Evolutionary conservation across 202 grass and related monocot species (phyloP).

Genomic region (Musa balbisiana): DNA sequence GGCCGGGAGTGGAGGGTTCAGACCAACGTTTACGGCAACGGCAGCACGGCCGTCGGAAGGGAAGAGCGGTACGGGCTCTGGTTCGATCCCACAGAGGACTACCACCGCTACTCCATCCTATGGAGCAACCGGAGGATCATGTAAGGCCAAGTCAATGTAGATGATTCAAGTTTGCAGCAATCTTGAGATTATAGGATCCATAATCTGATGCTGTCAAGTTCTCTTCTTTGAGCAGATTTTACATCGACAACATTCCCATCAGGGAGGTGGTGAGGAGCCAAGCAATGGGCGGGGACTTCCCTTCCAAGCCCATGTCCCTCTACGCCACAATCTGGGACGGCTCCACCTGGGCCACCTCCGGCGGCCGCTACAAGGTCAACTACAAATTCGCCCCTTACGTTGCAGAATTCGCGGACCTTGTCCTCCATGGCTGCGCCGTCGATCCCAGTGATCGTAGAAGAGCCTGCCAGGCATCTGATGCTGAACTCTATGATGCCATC

Average conservation of each 20-base stretch:
- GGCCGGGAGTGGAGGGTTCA: conserved; percentile 44
- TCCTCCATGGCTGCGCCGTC: conserved; percentile 5
- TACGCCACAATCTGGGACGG: conserved; percentile 9
- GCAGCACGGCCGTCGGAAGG: conserved; percentile 32
- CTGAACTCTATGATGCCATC: not conserved
- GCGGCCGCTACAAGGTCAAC: conserved; percentile 23
- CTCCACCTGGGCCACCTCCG: conserved; percentile 2
- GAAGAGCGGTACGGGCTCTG: conserved; percentile 21
- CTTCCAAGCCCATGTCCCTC: conserved; percentile 7
- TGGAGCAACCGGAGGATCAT: conserved; percentile 16
- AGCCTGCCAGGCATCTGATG: not conserved
- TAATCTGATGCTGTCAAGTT: not conserved
- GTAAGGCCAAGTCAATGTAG: conserved; percentile 1
- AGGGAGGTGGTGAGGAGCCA: not conserved
- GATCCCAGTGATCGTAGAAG: not conserved
- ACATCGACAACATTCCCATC: conserved; percentile 1
- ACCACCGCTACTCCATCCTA: conserved; percentile 20
- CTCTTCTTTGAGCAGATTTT: not conserved
- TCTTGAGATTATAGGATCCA: not conserved
- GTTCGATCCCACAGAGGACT: conserved; percentile 24
- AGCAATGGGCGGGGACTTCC: conserved; percentile 9
- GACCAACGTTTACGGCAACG: conserved; percentile 54
- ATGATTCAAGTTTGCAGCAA: not conserved
- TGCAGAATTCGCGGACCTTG: conserved; percentile 3
- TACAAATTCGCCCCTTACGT: conserved; percentile 19